Evolutionary conservation across 805 yeast species (phyloP), one percentile per base, ranked within the genome.

Genomic region (Candida multigemmis): DNA sequence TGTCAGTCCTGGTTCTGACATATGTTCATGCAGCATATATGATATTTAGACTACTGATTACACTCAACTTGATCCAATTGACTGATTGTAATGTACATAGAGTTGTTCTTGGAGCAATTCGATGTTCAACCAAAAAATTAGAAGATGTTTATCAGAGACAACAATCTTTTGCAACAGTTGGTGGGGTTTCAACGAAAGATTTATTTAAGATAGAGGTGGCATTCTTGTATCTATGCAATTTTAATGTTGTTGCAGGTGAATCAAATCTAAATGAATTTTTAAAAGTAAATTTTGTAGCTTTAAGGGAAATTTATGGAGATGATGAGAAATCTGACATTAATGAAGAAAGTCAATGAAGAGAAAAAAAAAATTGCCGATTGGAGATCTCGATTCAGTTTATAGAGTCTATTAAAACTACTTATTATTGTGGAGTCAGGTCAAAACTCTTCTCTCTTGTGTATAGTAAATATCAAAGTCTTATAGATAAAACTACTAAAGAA

Each of bases 71-170:
- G 9, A 43, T 56, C 15, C 47, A 44, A 4, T 41, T 60, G 21
- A 53, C 53, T 8, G 39, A 39, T 7, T 40, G 43, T 21, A 61
- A 61, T 32, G 61, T 53, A n/a, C 48, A 61, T 32, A 40, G 68
- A 22, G 44, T 59, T 24, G 42, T 60, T 9, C 41, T 60, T 30
- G 66, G 63, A 4, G 52, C 53, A 39, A 43, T 61, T 7, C 45
- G 68, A 28, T 60, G 67, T 34, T 57, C 54, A 48, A 58, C 62
- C 8, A 61, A 61, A 36, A 51, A 43, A 12, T 36, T 60, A 24
- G 68, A 61, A 34, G 68, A 61, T 30, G 40, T 61, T 7, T 52
- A 56, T 38, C 68, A 60, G 32, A 58, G 53, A 28, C 68, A 61
- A 30, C 47, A 50, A 31, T 34, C 52, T 12, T 61, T 57, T 40